Evolutionary conservation across 108 stramenopile genomes (phyloP).

Genomic region (Skeletonema grethae): DNA sequence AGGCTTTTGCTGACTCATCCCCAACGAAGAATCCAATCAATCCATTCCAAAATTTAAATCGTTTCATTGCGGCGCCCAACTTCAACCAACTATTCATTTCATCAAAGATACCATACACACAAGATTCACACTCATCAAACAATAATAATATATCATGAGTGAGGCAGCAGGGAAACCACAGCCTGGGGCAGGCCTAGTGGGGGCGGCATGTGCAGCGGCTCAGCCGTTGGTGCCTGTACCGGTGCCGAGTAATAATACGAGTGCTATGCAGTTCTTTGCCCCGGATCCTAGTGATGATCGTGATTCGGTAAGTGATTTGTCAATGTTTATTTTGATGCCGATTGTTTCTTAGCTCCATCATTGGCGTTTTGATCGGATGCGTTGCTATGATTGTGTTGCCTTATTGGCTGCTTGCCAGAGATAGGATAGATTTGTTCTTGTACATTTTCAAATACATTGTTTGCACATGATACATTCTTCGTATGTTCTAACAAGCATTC

Average conservation of each 20-base stretch:
- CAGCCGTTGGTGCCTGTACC: background rate
- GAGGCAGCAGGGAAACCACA: background rate
- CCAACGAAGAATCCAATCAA: conserved; percentile 2
- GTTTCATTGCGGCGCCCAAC: background rate
- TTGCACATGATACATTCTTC: background rate
- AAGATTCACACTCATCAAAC: background rate
- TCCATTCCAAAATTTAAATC: background rate
- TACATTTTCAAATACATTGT: background rate
- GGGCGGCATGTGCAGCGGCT: background rate
- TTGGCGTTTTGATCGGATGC: background rate
- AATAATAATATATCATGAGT: background rate
- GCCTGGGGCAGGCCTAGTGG: background rate
- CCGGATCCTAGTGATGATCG: conserved; percentile 41
- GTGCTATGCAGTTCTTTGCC: conserved; percentile 49
- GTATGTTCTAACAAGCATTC: no score
- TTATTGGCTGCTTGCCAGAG: background rate
- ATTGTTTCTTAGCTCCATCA: background rate
- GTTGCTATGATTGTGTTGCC: background rate
- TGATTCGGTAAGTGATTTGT: conserved; percentile 32
- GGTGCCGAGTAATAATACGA: conserved; percentile 10
- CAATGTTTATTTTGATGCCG: background rate
- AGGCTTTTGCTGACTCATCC: conserved; percentile 2
- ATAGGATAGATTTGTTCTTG: background rate
- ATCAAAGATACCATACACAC: background rate
- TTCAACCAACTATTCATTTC: background rate